Evolutionary conservation across 108 stramenopile species (phyloP).

Genomic region (Cyclostephanos tholiformis): DNA sequence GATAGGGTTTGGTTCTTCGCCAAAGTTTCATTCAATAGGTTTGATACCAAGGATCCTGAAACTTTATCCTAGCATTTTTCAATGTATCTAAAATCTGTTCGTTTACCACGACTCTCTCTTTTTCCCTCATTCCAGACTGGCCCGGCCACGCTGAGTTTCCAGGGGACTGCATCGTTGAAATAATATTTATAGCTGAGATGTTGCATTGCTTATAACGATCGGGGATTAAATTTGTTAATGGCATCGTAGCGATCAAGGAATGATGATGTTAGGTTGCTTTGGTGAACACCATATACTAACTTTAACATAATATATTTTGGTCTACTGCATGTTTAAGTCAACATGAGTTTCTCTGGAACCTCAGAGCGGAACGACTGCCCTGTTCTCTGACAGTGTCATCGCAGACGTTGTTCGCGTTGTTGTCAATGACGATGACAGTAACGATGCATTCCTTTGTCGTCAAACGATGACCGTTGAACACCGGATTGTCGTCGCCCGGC

Average conservation of each 20-base stretch:
- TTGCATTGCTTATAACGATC: not conserved
- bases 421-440: no score
- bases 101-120: not conserved
- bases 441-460: no score
- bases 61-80: not conserved
- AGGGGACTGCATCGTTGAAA: constrained; percentile 34
- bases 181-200: constrained; percentile 8
- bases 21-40: no score
- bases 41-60: not conserved
- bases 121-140: constrained; percentile 14
- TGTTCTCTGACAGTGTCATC: no score
- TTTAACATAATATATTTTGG: no score
- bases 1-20: not conserved
- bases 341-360: no score
- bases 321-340: no score
- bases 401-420: no score
- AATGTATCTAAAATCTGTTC: not conserved
- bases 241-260: not conserved
- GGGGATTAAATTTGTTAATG: not conserved
- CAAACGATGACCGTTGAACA: no score
- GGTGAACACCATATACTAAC: no score
- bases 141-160: constrained; percentile 39
- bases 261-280: not conserved
- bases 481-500: no score
- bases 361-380: no score